phyloP scores from a whole-genome alignment of 306 rosid genomes.

The Malus sieversii region DNA sequence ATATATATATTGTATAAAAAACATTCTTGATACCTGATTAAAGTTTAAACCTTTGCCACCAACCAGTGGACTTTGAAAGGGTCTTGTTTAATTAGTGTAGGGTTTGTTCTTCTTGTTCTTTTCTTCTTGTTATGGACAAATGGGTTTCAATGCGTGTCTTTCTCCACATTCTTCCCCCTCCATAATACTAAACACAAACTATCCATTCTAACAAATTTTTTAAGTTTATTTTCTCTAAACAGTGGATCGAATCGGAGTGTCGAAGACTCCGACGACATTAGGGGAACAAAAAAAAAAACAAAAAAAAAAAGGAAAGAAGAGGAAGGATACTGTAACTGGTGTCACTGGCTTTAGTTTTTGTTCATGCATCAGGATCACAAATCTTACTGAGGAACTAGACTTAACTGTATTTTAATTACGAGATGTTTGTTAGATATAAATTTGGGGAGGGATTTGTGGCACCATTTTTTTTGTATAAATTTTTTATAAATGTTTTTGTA shows the following conservation, averaged over 20 bases:
- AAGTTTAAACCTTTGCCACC: slow-evolving; percentile 5
- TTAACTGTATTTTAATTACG: neutral
- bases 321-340: neutral
- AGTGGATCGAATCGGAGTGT: slow-evolving; percentile 4
- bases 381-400: neutral
- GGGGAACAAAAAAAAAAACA: neutral
- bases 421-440: neutral
- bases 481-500: too few relatives aligned
- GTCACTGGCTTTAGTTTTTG: neutral
- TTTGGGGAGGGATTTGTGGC: too few relatives aligned
- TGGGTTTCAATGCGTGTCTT: slow-evolving; percentile 26
- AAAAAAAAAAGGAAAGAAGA: neutral
- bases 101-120: slow-evolving; percentile 10
- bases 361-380: slow-evolving; percentile 3
- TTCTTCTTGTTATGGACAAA: slow-evolving; percentile 28
- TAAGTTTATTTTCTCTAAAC: slow-evolving; percentile 6
- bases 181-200: slow-evolving; percentile 28
- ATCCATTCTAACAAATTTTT: neutral
- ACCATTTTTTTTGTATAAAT: too few relatives aligned
- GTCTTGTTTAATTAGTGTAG: slow-evolving; percentile 40
- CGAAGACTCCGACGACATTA: slow-evolving; percentile 7
- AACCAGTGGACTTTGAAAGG: slow-evolving; percentile 21
- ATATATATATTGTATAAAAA: neutral
- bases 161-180: slow-evolving; percentile 41
- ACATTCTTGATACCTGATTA: neutral